Percentiles rank a stretch among this genome's conserved stretches.
Conservation (phyloP, 345 rosid genomes). For the Salix udensis region DNA sequence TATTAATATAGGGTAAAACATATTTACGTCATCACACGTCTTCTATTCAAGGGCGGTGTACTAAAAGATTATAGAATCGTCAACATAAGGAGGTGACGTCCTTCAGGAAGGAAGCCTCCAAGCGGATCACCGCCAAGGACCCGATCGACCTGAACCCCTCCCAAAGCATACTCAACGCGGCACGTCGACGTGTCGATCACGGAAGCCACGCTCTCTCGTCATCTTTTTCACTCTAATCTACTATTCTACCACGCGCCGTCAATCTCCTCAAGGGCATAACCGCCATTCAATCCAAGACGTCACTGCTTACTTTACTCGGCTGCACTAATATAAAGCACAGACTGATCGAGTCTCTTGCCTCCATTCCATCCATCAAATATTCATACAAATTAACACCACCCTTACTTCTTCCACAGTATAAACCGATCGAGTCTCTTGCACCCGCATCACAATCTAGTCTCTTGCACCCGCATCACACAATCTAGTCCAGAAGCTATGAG, state of each 20-base stretch:
- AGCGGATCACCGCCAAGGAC: constrained; percentile 2
- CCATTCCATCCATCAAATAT: not conserved
- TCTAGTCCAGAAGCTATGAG: not conserved
- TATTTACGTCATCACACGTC: not conserved
- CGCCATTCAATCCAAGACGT: constrained; percentile 16
- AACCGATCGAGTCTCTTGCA: not conserved
- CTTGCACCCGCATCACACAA: not conserved
- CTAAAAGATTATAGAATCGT: constrained; percentile 11
- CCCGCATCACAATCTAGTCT: not conserved
- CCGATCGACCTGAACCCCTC: not conserved
- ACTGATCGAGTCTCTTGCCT: not conserved
- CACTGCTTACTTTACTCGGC: not conserved
- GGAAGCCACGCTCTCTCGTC: constrained; percentile 11
- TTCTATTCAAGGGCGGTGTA: not conserved
- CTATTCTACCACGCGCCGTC: not conserved
- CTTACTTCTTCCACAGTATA: not conserved
- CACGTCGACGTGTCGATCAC: constrained; percentile 18
- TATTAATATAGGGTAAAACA: no score
- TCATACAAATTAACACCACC: not conserved
- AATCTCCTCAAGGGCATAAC: constrained; percentile 22
- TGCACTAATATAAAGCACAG: not conserved
- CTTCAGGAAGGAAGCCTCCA: not conserved
- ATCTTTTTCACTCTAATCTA: not conserved
- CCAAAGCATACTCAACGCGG: constrained; percentile 26
- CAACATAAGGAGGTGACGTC: not conserved